Percentiles rank a stretch among this genome's conserved stretches.
phyloP scores from a whole-genome alignment of 1,284 basidiomycete genomes.

The Gyrodon tennesseensis region DNA sequence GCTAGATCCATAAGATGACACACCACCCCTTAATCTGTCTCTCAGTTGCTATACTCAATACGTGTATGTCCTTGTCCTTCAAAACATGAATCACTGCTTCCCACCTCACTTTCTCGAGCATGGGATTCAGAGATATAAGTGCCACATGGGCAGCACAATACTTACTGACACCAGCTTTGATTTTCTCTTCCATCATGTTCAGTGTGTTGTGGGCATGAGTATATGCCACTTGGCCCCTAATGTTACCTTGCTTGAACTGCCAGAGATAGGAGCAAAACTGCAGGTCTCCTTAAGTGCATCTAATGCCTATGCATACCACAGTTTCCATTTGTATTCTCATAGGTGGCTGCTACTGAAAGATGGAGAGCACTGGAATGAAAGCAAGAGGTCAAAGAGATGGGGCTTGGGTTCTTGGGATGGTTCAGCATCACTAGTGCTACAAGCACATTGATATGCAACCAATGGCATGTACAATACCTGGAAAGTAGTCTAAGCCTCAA shows the following conservation, averaged over 20 bases:
- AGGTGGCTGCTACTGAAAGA: background rate
- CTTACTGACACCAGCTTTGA: background rate
- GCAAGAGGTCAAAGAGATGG: background rate
- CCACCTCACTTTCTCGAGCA: background rate
- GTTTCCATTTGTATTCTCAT: background rate
- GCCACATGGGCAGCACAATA: background rate
- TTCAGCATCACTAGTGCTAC: too few species aligned
- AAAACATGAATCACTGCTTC: background rate
- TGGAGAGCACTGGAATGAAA: background rate
- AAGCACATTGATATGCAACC: background rate
- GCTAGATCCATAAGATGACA: background rate
- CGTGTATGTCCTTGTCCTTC: background rate
- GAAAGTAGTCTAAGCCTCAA: background rate
- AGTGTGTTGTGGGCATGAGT: background rate
- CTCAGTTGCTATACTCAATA: background rate
- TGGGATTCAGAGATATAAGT: background rate
- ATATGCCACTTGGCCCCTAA: background rate
- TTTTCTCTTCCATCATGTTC: background rate
- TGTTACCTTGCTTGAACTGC: background rate
- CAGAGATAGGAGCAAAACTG: background rate
- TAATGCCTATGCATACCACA: background rate
- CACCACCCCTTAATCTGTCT: background rate
- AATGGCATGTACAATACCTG: conserved; percentile 1
- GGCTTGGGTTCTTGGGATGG: background rate
- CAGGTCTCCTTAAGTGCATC: too few species aligned